Conservation (phyloP, 2,329 filamentous ascomycete species). For the Neopestalotiopsis clavispora region DNA sequence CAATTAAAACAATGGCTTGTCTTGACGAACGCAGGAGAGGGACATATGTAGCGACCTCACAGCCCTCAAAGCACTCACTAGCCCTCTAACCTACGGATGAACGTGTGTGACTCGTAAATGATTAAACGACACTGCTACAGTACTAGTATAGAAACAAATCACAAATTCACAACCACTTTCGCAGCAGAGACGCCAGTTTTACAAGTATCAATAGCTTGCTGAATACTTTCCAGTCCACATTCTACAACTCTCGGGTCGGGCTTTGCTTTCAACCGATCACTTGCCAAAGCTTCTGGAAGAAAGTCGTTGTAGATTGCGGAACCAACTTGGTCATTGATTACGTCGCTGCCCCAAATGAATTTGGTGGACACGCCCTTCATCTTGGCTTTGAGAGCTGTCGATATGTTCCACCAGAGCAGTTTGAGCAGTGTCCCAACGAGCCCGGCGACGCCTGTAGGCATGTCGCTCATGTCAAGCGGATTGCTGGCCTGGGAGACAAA, state of each 20-base stretch:
- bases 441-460: not conserved
- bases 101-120: too few relatives aligned
- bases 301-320: conserved; percentile 6
- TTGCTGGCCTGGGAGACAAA: conserved; percentile 15
- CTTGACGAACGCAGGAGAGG: too few relatives aligned
- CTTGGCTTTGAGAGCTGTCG: not conserved
- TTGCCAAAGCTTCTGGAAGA: conserved; percentile 5
- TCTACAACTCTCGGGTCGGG: conserved; percentile 39
- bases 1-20: too few relatives aligned
- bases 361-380: not conserved
- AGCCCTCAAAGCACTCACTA: too few relatives aligned
- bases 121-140: too few relatives aligned
- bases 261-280: not conserved
- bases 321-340: not conserved
- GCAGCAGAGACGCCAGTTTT: conserved; percentile 45
- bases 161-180: conserved; percentile 43
- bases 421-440: not conserved
- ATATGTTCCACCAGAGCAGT: conserved; percentile 4
- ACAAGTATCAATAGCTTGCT: conserved; percentile 43
- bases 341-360: conserved; percentile 8
- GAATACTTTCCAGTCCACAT: conserved; percentile 45
- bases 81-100: too few relatives aligned
- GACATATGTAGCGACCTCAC: too few relatives aligned
- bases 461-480: not conserved
- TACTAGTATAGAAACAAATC: too few relatives aligned